Conservation (phyloP, 257 asterid genomes). For the Solanum chmielewskii region DNA sequence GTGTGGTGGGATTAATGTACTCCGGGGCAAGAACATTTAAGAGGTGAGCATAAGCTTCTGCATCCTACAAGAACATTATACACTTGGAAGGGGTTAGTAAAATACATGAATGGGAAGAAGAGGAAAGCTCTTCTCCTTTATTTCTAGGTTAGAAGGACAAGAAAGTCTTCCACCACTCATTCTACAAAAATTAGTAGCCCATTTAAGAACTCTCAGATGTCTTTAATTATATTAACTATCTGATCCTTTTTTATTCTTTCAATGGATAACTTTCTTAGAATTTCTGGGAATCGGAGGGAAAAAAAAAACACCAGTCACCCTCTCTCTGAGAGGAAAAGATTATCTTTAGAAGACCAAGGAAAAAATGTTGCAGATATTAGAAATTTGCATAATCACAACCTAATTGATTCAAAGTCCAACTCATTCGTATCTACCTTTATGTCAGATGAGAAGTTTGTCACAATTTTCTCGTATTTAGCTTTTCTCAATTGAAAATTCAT, state of each 20-base stretch:
- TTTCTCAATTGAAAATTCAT: slow-evolving; percentile 93
- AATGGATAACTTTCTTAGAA: neutral
- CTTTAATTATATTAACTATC: neutral
- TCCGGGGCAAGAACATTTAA: slow-evolving; percentile 92
- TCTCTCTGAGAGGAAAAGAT: neutral
- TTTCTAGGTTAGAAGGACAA: neutral
- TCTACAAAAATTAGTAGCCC: neutral
- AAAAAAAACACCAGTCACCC: neutral
- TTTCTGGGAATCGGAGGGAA: neutral
- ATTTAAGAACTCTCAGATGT: neutral
- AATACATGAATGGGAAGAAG: neutral
- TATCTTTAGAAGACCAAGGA: neutral
- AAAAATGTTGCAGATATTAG: neutral
- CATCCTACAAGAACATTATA: slow-evolving; percentile 49
- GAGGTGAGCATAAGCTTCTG: slow-evolving; percentile 88
- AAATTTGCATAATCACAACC: neutral
- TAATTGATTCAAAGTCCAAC: neutral
- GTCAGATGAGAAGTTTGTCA: slow-evolving; percentile 91
- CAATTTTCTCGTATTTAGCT: slow-evolving; percentile 63
- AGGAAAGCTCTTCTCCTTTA: neutral
- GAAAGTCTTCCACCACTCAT: neutral
- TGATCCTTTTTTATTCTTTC: neutral
- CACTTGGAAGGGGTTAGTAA: neutral
- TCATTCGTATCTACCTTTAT: slow-evolving; percentile 54
- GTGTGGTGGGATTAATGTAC: slow-evolving; percentile 56